Evolutionary conservation across 2,329 filamentous ascomycete species (phyloP), one percentile per base, ranked within the genome.

Genomic region (Diaporthe capsici): DNA sequence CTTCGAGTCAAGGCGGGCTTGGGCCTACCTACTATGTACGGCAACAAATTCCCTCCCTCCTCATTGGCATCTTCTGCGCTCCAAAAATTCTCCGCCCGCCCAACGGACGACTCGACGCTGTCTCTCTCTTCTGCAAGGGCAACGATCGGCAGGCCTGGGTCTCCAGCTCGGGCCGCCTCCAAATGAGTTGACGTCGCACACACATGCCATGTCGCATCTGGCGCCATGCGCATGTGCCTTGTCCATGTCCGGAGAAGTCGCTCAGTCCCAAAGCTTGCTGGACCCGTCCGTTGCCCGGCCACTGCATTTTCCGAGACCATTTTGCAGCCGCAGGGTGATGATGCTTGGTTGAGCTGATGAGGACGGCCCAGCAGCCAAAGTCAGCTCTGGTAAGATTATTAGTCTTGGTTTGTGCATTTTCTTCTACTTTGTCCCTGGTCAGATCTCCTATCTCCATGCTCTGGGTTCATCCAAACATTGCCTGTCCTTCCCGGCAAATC

Each of bases 271-370:
- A 49, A 44, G 37, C 47, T 58, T 47, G 49, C 58, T 53, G 47
- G 55, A 74, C 58, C 75, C 72, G 65, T 76, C 73, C 51, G 75
- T 76, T 73, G 75, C 75, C 75, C 63, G 67, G 75, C 75, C 75
- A 76, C 70, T 71, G 47, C 28, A 53, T 76, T 76, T 75, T 65
- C 58, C n/a, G 44, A 49, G 67, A 49, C 28, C 63, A 63, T 73
- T 61, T 60, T 61, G 58, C 37, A 44, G 44, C 12, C 55, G 44
- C 6, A 37, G n/a, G 47, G 57, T 51, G 37, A 71, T 28, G 31
- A 42, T 67, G 39, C n/a, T 58, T 31, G 60, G 31, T 28, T 31
- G 37, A 25, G 58, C 22, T 42, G 28, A 42, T 20, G 51, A 44
- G 37, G 63, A 34, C 47, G 22, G 47, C 22, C 58, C 31, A 9